Evolutionary conservation across 805 yeast genomes (phyloP).

Genomic region (Barnettozyma vustinii): DNA sequence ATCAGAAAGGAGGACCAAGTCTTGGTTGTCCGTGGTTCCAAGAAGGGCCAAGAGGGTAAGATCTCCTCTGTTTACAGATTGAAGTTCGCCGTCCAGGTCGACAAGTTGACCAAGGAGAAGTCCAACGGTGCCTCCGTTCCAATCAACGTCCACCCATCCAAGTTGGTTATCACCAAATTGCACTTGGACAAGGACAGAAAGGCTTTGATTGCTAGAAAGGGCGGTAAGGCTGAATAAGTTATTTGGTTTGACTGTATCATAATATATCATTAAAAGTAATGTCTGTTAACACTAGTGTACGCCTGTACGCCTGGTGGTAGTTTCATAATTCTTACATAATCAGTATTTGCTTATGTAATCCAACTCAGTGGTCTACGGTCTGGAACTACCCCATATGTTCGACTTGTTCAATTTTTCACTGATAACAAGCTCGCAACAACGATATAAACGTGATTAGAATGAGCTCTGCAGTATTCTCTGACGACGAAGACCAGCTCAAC

Average conservation of each 20-base stretch:
- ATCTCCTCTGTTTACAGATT: constrained; percentile 97
- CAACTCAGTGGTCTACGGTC: not conserved
- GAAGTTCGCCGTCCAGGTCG: constrained; percentile 93
- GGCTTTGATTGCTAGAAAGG: constrained; percentile 95
- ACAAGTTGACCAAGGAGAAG: constrained; percentile 96
- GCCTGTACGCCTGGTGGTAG: not conserved
- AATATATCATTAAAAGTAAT: constrained; percentile 10
- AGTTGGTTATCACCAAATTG: constrained; percentile 97
- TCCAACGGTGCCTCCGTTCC: constrained; percentile 97
- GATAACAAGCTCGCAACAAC: not conserved
- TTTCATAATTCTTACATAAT: too few species aligned
- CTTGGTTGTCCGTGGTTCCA: constrained; percentile 94
- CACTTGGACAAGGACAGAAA: constrained; percentile 99
- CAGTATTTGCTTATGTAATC: not conserved
- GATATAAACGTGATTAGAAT: constrained; percentile 9
- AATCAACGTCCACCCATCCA: constrained; percentile 96
- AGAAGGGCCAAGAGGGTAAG: constrained; percentile 99
- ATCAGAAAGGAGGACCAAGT: constrained; percentile 98
- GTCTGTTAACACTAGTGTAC: not conserved
- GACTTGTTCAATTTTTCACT: not conserved
- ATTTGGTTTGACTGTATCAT: constrained; percentile 22
- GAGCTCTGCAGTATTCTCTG: constrained; percentile 29
- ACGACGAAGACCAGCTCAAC: constrained; percentile 25
- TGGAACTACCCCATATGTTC: not conserved
- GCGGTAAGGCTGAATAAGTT: constrained; percentile 87